Evolutionary conservation across 2,329 filamentous ascomycete genomes (phyloP).

Genomic region (Uncinocarpus reesii): DNA sequence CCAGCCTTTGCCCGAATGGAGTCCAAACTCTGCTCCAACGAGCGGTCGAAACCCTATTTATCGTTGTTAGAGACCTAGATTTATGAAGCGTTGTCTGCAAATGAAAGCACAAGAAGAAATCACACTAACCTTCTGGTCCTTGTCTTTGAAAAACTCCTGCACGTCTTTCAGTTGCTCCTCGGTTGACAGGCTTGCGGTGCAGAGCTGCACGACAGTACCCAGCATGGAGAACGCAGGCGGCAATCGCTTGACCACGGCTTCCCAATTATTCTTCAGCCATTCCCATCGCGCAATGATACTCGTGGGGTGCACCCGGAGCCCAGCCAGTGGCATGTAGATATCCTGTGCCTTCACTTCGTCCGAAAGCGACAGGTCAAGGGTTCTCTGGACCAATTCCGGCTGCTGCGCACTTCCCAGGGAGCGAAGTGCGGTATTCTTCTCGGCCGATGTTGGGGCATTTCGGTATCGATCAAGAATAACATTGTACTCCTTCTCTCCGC

Average conservation of each 20-base stretch:
- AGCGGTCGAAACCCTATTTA: constrained; percentile 62
- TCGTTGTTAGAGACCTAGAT: constrained; percentile 15
- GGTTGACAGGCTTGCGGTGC: constrained; percentile 69
- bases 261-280: constrained; percentile 85
- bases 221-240: constrained; percentile 82
- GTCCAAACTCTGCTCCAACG: constrained; percentile 81
- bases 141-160: constrained; percentile 67
- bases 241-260: constrained; percentile 66
- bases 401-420: constrained; percentile 68
- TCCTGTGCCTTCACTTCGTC: constrained; percentile 88
- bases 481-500: constrained; percentile 79
- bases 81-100: not conserved
- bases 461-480: constrained; percentile 65
- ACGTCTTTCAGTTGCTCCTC: constrained; percentile 65
- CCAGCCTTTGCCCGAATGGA: constrained; percentile 71
- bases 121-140: constrained; percentile 62
- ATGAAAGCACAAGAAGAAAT: not conserved
- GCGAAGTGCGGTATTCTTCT: constrained; percentile 84
- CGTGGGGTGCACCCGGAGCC: constrained; percentile 63
- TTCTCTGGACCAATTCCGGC: constrained; percentile 69
- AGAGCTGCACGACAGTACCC: constrained; percentile 70
- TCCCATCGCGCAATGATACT: constrained; percentile 71
- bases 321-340: constrained; percentile 76
- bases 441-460: constrained; percentile 65
- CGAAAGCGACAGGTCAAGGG: constrained; percentile 62